Base-by-base conservation (phyloP, 108 stramenopile species). In the Chaetoceros muelleri region DNA sequence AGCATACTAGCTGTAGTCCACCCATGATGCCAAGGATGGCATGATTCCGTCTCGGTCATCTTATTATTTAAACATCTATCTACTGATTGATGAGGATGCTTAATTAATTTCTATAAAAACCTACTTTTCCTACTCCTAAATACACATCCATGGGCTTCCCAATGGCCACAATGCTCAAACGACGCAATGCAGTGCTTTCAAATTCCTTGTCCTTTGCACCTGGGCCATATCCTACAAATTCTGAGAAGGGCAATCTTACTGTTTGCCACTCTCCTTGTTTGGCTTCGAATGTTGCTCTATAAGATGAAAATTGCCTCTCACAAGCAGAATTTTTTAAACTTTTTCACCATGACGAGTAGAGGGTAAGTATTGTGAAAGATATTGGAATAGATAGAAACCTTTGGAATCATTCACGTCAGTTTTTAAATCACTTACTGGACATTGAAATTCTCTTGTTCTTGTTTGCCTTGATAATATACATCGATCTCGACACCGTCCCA, bases 401-500 rank as follows among this genome's bases (percentile, higher is more conserved):
- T n/a, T n/a, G n/a, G n/a, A n/a, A n/a, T n/a, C n/a, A n/a, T n/a
- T n/a, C n/a, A n/a, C n/a, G n/a, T n/a, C n/a, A n/a, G n/a, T n/a
- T n/a, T n/a, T n/a, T n/a, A n/a, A n/a, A n/a, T 34, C 27, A 79
- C 75, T 76, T 68, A 79, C 81, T 85, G 84, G 17, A 85, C 65
- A 68, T 85, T 85, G 44, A 85, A 85, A n/a, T 45, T 65, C 40
- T 79, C 80, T 24, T 47, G 58, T 2, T 56, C 65, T n/a, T 57
- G 54, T 18, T 63, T 27, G 3, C 73, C 72, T 60, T 73, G 52
- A 55, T 74, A 84, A 47, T 71, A 64, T 8, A 84, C 71, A 29
- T 88, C 83, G 34, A 84, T 31, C 70, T 88, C 87, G 25, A 88
- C 49, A 19, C 87, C 87, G 57, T 84, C 79, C 57, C 61, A 88